Conservation (phyloP, 345 rosid genomes). For the Erodium maritimum region DNA sequence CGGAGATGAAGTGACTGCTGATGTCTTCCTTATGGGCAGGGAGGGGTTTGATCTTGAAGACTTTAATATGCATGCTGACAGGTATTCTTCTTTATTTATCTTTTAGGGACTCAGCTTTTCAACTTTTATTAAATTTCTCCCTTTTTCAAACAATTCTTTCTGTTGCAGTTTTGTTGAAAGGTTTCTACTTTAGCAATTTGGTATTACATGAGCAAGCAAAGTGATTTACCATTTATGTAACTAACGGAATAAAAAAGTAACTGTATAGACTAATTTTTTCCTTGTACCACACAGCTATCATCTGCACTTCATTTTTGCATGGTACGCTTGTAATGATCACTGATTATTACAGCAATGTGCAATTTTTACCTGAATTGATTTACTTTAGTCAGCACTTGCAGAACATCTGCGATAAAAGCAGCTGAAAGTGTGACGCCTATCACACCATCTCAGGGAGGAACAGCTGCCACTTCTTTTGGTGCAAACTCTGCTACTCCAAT, state of each 20-base stretch:
- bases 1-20: conserved; percentile 60
- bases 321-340: conserved; percentile 2
- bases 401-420: conserved; percentile 30
- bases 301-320: conserved; percentile 2
- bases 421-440: conserved; percentile 32
- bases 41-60: conserved; percentile 44
- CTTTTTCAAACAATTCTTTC: not conserved
- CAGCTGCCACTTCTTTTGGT: conserved; percentile 8
- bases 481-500: conserved; percentile 9
- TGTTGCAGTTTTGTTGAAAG: not conserved
- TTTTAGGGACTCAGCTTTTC: not conserved
- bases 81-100: conserved; percentile 26
- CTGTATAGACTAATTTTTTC: not conserved
- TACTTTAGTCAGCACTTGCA: conserved; percentile 16
- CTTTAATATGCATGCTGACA: conserved; percentile 15
- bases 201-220: no score
- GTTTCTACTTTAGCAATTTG: not conserved
- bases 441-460: conserved; percentile 16
- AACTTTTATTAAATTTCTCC: not conserved
- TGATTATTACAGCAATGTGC: not conserved
- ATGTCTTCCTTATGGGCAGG: conserved; percentile 46
- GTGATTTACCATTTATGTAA: no score
- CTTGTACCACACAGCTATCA: not conserved
- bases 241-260: no score
- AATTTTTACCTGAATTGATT: conserved; percentile 1